Conservation (phyloP, 2,329 filamentous ascomycete species). For the Colletotrichum destructivum region DNA sequence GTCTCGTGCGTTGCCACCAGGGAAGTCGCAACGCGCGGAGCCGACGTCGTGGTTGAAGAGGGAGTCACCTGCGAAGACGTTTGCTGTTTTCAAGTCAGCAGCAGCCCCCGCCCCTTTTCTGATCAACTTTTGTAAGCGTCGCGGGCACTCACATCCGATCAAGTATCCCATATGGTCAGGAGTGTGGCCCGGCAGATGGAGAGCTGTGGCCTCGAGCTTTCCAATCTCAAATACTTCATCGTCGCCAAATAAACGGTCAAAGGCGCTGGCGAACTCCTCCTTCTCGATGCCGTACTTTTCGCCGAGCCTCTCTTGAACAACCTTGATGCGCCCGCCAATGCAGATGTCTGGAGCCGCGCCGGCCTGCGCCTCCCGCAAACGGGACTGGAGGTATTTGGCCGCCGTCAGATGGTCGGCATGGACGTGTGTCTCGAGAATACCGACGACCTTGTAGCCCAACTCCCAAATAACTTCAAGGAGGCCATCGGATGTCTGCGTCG, state of each 20-base stretch:
- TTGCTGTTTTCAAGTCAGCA: slow-evolving; percentile 20
- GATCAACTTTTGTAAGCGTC: not conserved
- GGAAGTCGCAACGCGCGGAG: slow-evolving; percentile 65
- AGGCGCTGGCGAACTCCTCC: slow-evolving; percentile 54
- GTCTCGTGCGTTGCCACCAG: slow-evolving; percentile 60
- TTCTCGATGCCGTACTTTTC: slow-evolving; percentile 55
- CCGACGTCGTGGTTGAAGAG: slow-evolving; percentile 65
- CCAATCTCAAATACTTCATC: slow-evolving; percentile 62
- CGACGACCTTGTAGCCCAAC: slow-evolving; percentile 60
- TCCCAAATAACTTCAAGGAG: slow-evolving; percentile 60
- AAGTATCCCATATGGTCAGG: slow-evolving; percentile 66
- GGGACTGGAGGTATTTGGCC: slow-evolving; percentile 65
- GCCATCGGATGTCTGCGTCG: slow-evolving; percentile 63
- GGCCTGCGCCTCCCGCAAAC: slow-evolving; percentile 48
- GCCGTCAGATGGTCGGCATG: slow-evolving; percentile 71
- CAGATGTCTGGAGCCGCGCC: slow-evolving; percentile 50
- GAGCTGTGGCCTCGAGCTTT: slow-evolving; percentile 52
- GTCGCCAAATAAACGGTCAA: slow-evolving; percentile 61
- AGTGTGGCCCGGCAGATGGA: slow-evolving; percentile 65
- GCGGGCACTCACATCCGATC: slow-evolving; percentile 50
- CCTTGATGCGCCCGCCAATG: slow-evolving; percentile 59
- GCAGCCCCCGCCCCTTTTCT: not conserved
- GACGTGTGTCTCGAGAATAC: slow-evolving; percentile 71
- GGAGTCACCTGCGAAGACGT: slow-evolving; percentile 62
- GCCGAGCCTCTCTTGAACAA: slow-evolving; percentile 60